Percentiles rank a stretch among this genome's conserved stretches.
Evolutionary conservation across 768 basidiomycete species (phyloP).

Genomic region (Boletus barrowsii): DNA sequence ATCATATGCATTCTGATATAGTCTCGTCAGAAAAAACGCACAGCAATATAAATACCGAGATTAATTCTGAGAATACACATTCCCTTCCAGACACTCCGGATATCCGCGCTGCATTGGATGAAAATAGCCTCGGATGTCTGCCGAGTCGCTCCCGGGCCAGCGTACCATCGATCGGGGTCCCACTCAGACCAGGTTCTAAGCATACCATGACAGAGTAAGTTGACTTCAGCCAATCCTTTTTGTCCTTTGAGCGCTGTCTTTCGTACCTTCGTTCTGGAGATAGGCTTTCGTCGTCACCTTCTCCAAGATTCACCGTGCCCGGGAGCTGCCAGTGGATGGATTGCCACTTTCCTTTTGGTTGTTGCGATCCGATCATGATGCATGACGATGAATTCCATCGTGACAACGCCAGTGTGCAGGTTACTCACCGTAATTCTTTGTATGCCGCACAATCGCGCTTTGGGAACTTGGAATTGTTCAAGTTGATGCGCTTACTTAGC

Average conservation of each 20-base stretch:
- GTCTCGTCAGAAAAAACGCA: no score
- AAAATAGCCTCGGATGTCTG: no score
- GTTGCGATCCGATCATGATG: background rate
- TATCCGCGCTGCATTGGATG: no score
- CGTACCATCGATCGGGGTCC: background rate
- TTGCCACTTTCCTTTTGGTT: conserved; percentile 17
- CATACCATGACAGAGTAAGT: conserved; percentile 25
- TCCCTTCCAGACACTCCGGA: no score
- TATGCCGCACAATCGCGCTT: no score
- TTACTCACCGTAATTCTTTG: no score
- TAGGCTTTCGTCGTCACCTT: conserved; percentile 12
- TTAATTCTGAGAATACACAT: no score
- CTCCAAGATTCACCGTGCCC: conserved; percentile 21
- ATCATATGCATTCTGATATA: no score
- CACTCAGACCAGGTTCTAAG: conserved; percentile 12
- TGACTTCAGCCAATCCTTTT: conserved; percentile 24
- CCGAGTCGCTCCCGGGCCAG: background rate
- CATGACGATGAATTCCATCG: conserved; percentile 13
- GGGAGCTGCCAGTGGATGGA: conserved; percentile 16
- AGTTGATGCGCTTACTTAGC: no score
- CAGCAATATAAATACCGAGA: no score
- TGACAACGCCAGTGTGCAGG: background rate
- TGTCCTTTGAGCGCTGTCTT: conserved; percentile 10
- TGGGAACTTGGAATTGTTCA: no score
- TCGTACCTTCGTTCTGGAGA: background rate